A percentile compares a stretch with the other conserved stretches of the same genome.
phyloP scores from a whole-genome alignment of 192 early-diverging fungal genomes.

The Cetraspora pellucida region DNA sequence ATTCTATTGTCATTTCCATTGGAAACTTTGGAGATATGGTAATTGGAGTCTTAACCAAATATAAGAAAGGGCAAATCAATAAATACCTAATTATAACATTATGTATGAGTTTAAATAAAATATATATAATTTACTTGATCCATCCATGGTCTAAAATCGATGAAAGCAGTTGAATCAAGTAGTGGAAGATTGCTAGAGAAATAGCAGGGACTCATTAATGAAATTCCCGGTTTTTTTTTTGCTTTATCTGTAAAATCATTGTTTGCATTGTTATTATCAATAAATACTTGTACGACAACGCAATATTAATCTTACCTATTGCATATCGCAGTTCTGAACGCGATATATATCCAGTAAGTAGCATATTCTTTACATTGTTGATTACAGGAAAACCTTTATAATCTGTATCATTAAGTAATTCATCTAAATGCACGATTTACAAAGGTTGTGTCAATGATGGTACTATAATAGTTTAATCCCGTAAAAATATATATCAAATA shows the following conservation, averaged over 20 bases:
- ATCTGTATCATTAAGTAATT: slow-evolving; percentile 54
- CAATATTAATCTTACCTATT: slow-evolving; percentile 35
- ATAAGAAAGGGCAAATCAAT: not conserved
- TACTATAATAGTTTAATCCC: not conserved
- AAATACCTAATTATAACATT: not conserved
- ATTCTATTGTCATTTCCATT: slow-evolving; percentile 67
- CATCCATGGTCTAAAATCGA: slow-evolving; percentile 71
- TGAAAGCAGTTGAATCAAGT: slow-evolving; percentile 39
- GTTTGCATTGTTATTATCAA: not conserved
- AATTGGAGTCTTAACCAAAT: slow-evolving; percentile 52
- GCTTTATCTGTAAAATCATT: slow-evolving; percentile 36
- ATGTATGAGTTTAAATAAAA: not conserved
- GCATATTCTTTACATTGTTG: slow-evolving; percentile 54
- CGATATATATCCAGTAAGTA: slow-evolving; percentile 72
- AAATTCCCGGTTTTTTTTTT: slow-evolving; percentile 38
- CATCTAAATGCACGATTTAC: slow-evolving; percentile 10
- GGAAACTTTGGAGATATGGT: slow-evolving; percentile 63
- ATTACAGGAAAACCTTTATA: slow-evolving; percentile 79
- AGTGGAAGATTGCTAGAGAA: slow-evolving; percentile 43
- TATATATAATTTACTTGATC: slow-evolving; percentile 45
- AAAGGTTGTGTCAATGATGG: not conserved
- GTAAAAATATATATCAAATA: not conserved
- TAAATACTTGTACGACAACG: not conserved
- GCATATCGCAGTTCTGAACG: slow-evolving; percentile 60
- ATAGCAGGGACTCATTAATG: slow-evolving; percentile 33